Percentiles rank a stretch among this genome's conserved stretches.
phyloP scores from a whole-genome alignment of 495 filamentous ascomycete genomes.

The Hypoxylon intermedium region DNA sequence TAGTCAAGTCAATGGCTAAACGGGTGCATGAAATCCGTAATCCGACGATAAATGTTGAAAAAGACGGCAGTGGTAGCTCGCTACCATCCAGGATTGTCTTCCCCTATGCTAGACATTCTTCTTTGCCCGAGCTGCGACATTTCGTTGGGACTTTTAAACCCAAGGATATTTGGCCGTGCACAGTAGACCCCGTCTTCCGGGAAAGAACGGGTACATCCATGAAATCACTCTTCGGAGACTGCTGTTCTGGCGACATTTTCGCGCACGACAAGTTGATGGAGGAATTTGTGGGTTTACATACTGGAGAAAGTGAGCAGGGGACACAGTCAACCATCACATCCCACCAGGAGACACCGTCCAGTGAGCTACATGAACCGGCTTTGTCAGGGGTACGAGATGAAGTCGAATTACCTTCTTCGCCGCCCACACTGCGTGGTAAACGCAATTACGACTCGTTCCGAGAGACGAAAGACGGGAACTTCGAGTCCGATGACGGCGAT shows the following conservation, averaged over 20 bases:
- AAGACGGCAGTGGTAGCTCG: neutral
- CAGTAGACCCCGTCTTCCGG: conserved; percentile 72
- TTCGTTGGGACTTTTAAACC: conserved; percentile 74
- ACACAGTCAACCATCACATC: neutral
- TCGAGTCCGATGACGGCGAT: conserved; percentile 3
- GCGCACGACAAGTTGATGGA: conserved; percentile 70
- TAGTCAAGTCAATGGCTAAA: conserved; percentile 42
- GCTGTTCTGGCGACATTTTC: conserved; percentile 68
- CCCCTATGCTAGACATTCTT: conserved; percentile 91
- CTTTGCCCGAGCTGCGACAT: conserved; percentile 77
- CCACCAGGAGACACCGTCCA: too few species aligned
- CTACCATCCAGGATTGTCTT: conserved; percentile 64
- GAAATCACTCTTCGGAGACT: conserved; percentile 69
- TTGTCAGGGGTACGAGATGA: neutral
- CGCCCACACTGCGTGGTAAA: neutral
- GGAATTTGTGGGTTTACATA: too few species aligned
- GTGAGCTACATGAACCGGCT: too few species aligned
- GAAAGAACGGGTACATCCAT: conserved; percentile 65
- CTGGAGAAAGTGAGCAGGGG: neutral
- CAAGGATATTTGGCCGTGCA: conserved; percentile 83
- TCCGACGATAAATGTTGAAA: conserved; percentile 11
- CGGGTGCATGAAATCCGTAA: conserved; percentile 33
- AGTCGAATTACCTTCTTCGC: neutral
- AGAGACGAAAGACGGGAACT: neutral
- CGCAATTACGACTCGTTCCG: conserved; percentile 14